Percentiles rank a stretch among this genome's conserved stretches.
phyloP scores from a whole-genome alignment of 805 yeast species.

The Metschnikowia picachoensis region DNA sequence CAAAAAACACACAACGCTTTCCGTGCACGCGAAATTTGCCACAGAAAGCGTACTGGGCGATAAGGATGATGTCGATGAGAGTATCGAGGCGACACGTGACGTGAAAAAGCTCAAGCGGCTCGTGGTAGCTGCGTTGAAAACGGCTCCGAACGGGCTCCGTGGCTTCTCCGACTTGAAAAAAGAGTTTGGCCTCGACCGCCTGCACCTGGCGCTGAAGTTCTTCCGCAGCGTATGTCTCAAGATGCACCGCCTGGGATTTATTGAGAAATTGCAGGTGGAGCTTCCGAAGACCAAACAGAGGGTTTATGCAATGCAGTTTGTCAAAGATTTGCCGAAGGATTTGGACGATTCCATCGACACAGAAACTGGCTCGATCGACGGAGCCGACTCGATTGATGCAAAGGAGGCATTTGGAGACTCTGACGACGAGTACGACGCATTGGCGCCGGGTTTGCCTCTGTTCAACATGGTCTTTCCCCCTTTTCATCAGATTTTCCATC shows the following conservation, averaged over 20 bases:
- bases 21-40: constrained; percentile 48
- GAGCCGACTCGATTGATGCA: constrained; percentile 11
- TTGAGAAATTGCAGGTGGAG: constrained; percentile 49
- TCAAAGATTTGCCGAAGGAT: constrained; percentile 47
- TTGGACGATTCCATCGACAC: constrained; percentile 42
- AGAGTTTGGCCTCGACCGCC: constrained; percentile 50
- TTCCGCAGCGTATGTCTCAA: constrained; percentile 47
- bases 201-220: constrained; percentile 37
- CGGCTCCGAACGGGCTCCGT: constrained; percentile 58
- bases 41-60: constrained; percentile 23
- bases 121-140: constrained; percentile 48
- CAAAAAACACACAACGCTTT: constrained; percentile 51
- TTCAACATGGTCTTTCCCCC: constrained; percentile 59
- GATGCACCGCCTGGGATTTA: constrained; percentile 41
- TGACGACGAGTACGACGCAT: constrained; percentile 21
- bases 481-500: constrained; percentile 57
- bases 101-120: constrained; percentile 26
- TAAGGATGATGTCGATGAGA: constrained; percentile 7
- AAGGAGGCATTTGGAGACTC: constrained; percentile 9
- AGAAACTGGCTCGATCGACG: constrained; percentile 13
- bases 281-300: constrained; percentile 26
- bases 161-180: constrained; percentile 57
- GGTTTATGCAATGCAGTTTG: constrained; percentile 35
- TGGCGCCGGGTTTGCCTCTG: constrained; percentile 21
- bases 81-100: constrained; percentile 25